These are phyloP conservation scores for Gonium pectorale DNA, from an alignment of 139 green algal species.

Conservation along the genomic window DNA sequence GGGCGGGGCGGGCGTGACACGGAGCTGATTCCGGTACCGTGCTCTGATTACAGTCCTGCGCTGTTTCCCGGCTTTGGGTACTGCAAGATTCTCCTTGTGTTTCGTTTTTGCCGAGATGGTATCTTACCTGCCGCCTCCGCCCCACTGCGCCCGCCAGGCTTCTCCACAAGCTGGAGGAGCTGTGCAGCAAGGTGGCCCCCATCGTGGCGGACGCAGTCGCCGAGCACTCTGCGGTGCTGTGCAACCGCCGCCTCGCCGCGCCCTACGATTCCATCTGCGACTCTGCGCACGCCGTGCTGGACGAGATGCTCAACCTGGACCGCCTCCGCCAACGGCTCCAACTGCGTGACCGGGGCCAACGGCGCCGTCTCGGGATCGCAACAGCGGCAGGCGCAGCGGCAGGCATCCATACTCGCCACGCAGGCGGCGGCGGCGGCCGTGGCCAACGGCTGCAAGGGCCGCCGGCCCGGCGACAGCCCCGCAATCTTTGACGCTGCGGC, in stretches of 20 bases:
- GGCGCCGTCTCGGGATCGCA: background rate
- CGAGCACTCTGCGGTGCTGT: background rate
- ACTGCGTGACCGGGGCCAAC: background rate
- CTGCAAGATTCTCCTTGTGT: too few species aligned
- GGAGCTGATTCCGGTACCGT: too few species aligned
- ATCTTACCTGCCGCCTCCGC: background rate
- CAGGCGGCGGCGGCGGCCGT: background rate
- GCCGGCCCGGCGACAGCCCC: background rate
- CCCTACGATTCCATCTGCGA: conserved; percentile 27
- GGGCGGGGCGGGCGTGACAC: too few species aligned
- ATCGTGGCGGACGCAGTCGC: background rate
- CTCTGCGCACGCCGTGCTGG: conserved; percentile 37
- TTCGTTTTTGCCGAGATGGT: too few species aligned
- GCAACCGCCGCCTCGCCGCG: background rate
- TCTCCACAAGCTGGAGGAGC: conserved; percentile 40
- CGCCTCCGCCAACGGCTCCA: background rate
- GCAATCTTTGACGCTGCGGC: background rate
- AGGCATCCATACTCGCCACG: background rate
- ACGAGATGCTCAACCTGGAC: conserved; percentile 36
- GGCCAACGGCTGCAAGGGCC: background rate
- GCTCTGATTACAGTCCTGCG: too few species aligned
- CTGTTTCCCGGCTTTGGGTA: too few species aligned
- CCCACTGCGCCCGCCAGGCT: background rate
- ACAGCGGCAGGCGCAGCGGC: background rate
- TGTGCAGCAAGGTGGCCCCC: conserved; percentile 21